Evolutionary conservation across 2,329 filamentous ascomycete genomes (phyloP).

Genomic region (Aspergillus awamori): DNA sequence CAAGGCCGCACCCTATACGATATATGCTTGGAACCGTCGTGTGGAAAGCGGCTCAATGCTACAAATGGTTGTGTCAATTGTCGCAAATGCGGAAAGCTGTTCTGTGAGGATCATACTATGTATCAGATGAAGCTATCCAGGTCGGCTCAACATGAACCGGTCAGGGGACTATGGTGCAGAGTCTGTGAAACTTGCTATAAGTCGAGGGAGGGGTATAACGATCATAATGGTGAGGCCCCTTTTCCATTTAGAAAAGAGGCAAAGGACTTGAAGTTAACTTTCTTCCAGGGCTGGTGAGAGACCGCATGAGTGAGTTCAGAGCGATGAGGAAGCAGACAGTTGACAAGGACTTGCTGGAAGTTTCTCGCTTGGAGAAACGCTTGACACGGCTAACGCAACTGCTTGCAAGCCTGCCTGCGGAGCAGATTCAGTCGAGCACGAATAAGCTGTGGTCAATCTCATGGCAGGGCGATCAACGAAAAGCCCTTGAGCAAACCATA

Average conservation of each 20-base stretch:
- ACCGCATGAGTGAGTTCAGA: constrained; percentile 73
- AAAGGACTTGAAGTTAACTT: constrained; percentile 10
- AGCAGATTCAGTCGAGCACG: constrained; percentile 58
- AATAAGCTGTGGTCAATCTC: constrained; percentile 56
- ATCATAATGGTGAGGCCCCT: constrained; percentile 64
- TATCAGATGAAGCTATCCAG: constrained; percentile 98
- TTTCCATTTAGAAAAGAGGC: not conserved
- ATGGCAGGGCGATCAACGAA: constrained; percentile 74
- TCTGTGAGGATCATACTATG: constrained; percentile 98
- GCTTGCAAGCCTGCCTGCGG: constrained; percentile 73
- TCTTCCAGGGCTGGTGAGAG: constrained; percentile 60
- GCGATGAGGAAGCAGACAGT: constrained; percentile 74
- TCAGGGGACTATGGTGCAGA: constrained; percentile 87
- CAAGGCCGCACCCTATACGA: constrained; percentile 75
- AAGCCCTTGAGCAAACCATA: constrained; percentile 83
- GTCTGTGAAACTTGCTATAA: constrained; percentile 99
- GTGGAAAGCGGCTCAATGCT: constrained; percentile 75
- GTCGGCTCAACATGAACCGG: constrained; percentile 84
- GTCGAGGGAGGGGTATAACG: constrained; percentile 92
- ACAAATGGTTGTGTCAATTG: constrained; percentile 89
- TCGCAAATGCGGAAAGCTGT: constrained; percentile 86
- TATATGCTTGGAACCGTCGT: constrained; percentile 82
- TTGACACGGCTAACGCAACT: constrained; percentile 86
- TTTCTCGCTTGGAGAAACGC: constrained; percentile 86
- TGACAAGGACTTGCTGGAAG: constrained; percentile 83